Percentiles rank a stretch among this genome's conserved stretches.
Conservation (phyloP, 192 early-diverging fungal genomes). For the Physocladia obscura region DNA sequence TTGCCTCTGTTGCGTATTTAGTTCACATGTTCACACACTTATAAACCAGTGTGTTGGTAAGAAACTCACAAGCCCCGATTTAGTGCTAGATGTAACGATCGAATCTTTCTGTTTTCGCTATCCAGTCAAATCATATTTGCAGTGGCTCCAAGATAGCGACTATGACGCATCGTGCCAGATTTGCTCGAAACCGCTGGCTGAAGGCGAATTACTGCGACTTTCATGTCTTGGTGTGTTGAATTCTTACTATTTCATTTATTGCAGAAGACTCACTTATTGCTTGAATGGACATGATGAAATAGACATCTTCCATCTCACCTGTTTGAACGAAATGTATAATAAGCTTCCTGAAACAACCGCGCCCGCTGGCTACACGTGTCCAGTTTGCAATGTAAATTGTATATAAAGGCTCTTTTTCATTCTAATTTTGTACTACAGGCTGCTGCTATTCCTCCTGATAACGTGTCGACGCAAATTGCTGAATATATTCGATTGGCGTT, state of each 20-base stretch:
- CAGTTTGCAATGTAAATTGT: constrained; percentile 35
- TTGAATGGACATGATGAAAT: no score
- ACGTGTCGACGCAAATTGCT: constrained; percentile 27
- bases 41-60: constrained; percentile 35
- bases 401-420: background rate
- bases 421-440: constrained; percentile 17
- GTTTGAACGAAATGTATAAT: constrained; percentile 32
- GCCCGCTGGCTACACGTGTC: constrained; percentile 44
- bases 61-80: no score
- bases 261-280: no score
- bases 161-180: constrained; percentile 50
- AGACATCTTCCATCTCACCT: constrained; percentile 47
- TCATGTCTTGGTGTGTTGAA: constrained; percentile 42
- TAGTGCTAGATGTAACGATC: no score
- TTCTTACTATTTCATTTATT: no score
- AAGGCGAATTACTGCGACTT: constrained; percentile 42
- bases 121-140: constrained; percentile 52
- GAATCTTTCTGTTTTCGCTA: background rate
- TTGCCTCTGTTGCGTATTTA: background rate
- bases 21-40: background rate
- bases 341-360: constrained; percentile 42
- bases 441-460: constrained; percentile 38
- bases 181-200: constrained; percentile 39
- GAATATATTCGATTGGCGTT: constrained; percentile 28
- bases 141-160: constrained; percentile 60